These are phyloP conservation scores for Fusarium oxysporum DNA, from an alignment of 2,329 filamentous ascomycete species.

Conservation along the genomic window DNA sequence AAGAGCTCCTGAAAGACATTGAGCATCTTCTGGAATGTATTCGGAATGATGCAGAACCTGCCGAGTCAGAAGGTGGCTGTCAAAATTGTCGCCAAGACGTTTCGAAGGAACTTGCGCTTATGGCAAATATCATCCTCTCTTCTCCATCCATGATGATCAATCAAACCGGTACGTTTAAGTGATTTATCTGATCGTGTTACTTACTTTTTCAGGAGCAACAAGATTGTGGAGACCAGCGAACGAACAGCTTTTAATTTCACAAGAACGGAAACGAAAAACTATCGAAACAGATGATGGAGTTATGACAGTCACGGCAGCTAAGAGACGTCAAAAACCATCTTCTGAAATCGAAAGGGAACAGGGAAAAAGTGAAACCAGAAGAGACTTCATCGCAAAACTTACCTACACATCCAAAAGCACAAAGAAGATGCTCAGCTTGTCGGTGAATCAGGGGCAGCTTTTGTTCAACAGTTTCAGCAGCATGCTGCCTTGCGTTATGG, in stretches of 20 bases:
- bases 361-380: rapidly evolving
- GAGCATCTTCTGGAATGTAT: not conserved
- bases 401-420: not conserved
- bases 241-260: rapidly evolving
- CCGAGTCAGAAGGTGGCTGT: rapidly evolving
- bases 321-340: rapidly evolving
- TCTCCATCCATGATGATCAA: not conserved
- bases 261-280: not conserved
- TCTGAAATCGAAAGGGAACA: rapidly evolving
- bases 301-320: rapidly evolving
- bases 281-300: rapidly evolving
- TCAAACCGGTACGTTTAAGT: rapidly evolving
- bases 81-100: rapidly evolving
- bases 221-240: rapidly evolving
- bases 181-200: rapidly evolving
- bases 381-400: not conserved
- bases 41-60: not conserved
- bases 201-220: rapidly evolving
- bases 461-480: rapidly evolving
- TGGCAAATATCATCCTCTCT: not conserved
- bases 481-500: rapidly evolving
- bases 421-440: not conserved
- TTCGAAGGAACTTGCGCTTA: not conserved
- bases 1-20: not conserved
- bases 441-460: not conserved